These are phyloP conservation scores for Castanea crenata DNA, from an alignment of 306 rosid genomes.

Conservation along the genomic window DNA sequence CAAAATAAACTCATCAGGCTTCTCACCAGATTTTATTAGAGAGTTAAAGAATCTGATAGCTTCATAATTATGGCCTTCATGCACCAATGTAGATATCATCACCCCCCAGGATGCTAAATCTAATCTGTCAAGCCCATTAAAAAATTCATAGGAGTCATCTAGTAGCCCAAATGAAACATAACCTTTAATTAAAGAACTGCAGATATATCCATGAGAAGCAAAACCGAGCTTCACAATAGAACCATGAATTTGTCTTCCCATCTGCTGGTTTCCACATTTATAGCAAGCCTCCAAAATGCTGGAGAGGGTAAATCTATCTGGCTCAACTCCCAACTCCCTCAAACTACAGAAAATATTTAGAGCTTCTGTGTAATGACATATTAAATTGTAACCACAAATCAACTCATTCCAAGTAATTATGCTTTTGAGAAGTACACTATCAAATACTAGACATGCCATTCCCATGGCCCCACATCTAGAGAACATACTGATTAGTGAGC, in stretches of 20 bases:
- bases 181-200: constrained; percentile 44
- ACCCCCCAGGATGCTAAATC: constrained; percentile 47
- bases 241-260: constrained; percentile 47
- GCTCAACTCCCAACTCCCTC: constrained; percentile 38
- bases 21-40: constrained; percentile 36
- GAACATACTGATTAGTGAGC: constrained; percentile 48
- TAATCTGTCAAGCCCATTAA: constrained; percentile 32
- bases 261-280: constrained; percentile 24
- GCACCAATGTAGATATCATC: constrained; percentile 47
- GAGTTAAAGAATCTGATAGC: constrained; percentile 33
- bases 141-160: constrained; percentile 40
- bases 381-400: constrained; percentile 37
- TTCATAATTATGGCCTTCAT: constrained; percentile 36
- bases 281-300: constrained; percentile 40
- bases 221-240: constrained; percentile 40
- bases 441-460: constrained; percentile 40
- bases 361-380: constrained; percentile 26
- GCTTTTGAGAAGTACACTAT: constrained; percentile 12
- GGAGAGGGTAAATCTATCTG: constrained; percentile 44
- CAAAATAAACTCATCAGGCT: constrained; percentile 51
- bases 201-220: constrained; percentile 36
- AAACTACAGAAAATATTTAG: constrained; percentile 33
- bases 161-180: constrained; percentile 41
- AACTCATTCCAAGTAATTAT: constrained; percentile 50
- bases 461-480: constrained; percentile 42